phyloP scores from a whole-genome alignment of 192 early-diverging fungal species.

The Backusella psychrophila region DNA sequence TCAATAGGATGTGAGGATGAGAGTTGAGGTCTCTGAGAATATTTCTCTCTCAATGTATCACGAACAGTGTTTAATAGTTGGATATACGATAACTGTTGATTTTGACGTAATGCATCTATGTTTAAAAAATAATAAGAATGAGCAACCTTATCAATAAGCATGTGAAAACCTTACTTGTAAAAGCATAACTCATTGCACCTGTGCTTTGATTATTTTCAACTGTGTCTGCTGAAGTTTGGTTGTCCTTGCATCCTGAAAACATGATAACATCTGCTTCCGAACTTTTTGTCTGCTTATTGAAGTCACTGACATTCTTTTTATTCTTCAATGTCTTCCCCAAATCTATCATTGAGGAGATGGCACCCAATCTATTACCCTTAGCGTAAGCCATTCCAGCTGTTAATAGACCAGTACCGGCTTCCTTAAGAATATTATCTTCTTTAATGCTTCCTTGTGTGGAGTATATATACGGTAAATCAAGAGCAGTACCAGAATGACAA shows the following conservation, averaged over 20 bases:
- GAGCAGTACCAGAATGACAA: constrained; percentile 79
- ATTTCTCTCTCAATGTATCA: constrained; percentile 56
- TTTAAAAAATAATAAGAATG: neutral
- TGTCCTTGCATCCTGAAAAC: constrained; percentile 82
- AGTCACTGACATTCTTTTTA: constrained; percentile 27
- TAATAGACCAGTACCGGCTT: constrained; percentile 41
- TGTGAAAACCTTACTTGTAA: constrained; percentile 49
- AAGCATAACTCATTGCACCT: constrained; percentile 76
- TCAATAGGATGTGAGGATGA: constrained; percentile 57
- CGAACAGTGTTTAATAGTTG: constrained; percentile 69
- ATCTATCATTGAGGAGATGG: constrained; percentile 37
- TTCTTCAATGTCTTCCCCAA: constrained; percentile 45
- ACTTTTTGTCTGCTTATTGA: constrained; percentile 35
- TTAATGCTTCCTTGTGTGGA: constrained; percentile 62
- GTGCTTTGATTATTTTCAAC: constrained; percentile 58
- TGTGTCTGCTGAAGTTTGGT: constrained; percentile 76
- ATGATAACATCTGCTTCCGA: constrained; percentile 69
- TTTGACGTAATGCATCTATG: constrained; percentile 45
- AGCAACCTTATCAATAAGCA: neutral
- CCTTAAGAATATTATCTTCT: constrained; percentile 43
- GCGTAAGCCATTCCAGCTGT: constrained; percentile 50
- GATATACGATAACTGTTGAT: constrained; percentile 61
- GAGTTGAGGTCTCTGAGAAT: constrained; percentile 80
- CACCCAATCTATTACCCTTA: constrained; percentile 41
- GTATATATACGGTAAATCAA: constrained; percentile 81